These are phyloP conservation scores for Termitomyces sp. DNA, from an alignment of 768 basidiomycete genomes.

Conservation along the genomic window DNA sequence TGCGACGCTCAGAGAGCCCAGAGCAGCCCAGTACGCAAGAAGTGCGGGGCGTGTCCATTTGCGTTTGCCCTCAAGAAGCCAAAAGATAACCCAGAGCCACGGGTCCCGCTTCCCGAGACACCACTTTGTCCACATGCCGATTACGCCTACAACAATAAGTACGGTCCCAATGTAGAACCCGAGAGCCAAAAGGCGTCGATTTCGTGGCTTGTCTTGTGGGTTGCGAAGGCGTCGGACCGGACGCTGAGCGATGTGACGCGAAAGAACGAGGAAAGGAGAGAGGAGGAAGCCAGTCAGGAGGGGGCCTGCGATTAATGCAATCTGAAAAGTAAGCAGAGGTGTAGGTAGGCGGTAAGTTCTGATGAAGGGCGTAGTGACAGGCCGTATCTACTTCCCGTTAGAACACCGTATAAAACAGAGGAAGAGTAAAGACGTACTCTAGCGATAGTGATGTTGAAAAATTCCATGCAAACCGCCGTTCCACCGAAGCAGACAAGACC, in stretches of 20 bases:
- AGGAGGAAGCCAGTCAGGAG: constrained; percentile 91
- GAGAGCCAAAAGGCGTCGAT: constrained; percentile 79
- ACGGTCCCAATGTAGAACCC: constrained; percentile 80
- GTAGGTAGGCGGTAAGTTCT: constrained; percentile 92
- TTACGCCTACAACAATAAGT: constrained; percentile 75
- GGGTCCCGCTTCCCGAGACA: constrained; percentile 79
- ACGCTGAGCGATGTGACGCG: constrained; percentile 86
- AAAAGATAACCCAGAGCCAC: constrained; percentile 82
- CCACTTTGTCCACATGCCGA: constrained; percentile 94
- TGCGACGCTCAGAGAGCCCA: constrained; percentile 83
- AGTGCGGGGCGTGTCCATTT: constrained; percentile 80
- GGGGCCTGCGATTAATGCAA: constrained; percentile 90
- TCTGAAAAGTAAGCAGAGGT: constrained; percentile 87
- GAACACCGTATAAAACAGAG: neutral
- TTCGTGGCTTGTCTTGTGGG: constrained; percentile 81
- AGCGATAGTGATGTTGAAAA: constrained; percentile 80
- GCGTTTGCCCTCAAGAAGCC: constrained; percentile 70
- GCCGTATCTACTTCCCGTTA: constrained; percentile 60
- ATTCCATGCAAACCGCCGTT: constrained; percentile 82
- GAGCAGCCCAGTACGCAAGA: constrained; percentile 79
- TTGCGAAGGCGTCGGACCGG: constrained; percentile 79
- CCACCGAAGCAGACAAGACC: constrained; percentile 88
- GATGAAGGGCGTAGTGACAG: constrained; percentile 76
- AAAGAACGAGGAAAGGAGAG: constrained; percentile 90
- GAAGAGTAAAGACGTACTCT: constrained; percentile 48